A percentile compares a stretch with the other conserved stretches of the same genome.
Conservation (phyloP, 73 alveolate genomes). For the Uronychia setigera region DNA sequence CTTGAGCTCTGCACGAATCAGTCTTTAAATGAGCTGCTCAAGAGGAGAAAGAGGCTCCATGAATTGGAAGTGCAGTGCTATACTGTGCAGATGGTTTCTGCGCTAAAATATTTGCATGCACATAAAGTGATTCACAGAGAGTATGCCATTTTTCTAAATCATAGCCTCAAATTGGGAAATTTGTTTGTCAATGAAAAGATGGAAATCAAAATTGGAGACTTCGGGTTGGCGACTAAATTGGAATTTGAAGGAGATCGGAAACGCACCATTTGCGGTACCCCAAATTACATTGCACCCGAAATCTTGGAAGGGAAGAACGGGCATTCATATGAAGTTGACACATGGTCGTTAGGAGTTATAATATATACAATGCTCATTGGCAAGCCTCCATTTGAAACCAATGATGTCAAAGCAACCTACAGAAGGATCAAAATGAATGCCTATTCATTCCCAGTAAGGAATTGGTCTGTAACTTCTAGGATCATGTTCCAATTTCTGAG, state of each 20-base stretch:
- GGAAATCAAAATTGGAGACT: slow-evolving; percentile 94
- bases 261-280: slow-evolving; percentile 90
- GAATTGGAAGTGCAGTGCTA: slow-evolving; percentile 91
- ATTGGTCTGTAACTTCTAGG: slow-evolving; percentile 56
- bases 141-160: not conserved
- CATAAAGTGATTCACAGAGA: slow-evolving; percentile 80
- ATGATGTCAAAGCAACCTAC: slow-evolving; percentile 84
- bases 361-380: slow-evolving; percentile 82
- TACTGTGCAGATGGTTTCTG: slow-evolving; percentile 72
- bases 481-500: slow-evolving; percentile 69
- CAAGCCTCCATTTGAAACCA: slow-evolving; percentile 91
- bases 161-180: slow-evolving; percentile 77
- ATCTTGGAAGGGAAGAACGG: slow-evolving; percentile 77
- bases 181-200: slow-evolving; percentile 82
- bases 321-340: slow-evolving; percentile 90
- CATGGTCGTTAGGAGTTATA: slow-evolving; percentile 91
- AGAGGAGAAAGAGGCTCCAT: slow-evolving; percentile 81
- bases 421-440: slow-evolving; percentile 72
- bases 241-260: slow-evolving; percentile 90
- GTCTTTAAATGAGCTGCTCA: slow-evolving; percentile 79
- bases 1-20: slow-evolving; percentile 86
- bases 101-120: slow-evolving; percentile 73
- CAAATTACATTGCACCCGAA: slow-evolving; percentile 93
- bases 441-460: slow-evolving; percentile 57
- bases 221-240: slow-evolving; percentile 90